These are phyloP conservation scores for Podochytrium sp. DNA, from an alignment of 192 early-diverging fungal genomes.

Conservation along the genomic window DNA sequence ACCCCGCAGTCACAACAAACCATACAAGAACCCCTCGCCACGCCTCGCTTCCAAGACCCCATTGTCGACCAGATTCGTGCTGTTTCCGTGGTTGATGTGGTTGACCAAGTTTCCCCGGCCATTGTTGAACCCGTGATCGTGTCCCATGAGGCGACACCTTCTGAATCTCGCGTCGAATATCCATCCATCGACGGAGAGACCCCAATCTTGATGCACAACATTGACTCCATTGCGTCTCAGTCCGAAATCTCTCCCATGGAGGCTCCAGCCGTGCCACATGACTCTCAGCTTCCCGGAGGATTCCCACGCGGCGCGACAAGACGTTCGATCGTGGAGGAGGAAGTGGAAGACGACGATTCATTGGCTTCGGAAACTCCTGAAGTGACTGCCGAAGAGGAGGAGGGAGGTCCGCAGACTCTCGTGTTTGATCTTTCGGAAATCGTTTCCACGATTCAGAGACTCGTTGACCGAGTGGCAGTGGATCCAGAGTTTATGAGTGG, in stretches of 20 bases:
- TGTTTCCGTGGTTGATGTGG: neutral
- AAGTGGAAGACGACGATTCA: neutral
- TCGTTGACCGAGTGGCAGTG: slow-evolving; percentile 7
- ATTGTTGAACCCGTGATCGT: neutral
- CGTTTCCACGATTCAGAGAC: neutral
- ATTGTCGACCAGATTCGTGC: neutral
- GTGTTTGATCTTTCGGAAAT: slow-evolving; percentile 10
- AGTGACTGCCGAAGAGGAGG: neutral
- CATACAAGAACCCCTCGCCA: neutral
- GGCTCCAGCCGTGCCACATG: neutral
- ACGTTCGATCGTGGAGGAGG: neutral
- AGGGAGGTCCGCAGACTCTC: neutral
- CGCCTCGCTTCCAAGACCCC: neutral
- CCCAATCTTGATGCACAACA: slow-evolving; percentile 12
- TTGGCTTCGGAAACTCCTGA: neutral
- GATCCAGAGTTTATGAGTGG: slow-evolving; percentile 24
- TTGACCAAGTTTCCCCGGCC: neutral
- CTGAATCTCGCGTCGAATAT: slow-evolving; percentile 7
- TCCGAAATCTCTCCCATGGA: neutral
- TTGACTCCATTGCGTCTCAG: slow-evolving; percentile 20
- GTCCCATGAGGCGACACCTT: neutral
- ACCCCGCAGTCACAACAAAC: neutral
- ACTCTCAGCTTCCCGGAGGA: neutral
- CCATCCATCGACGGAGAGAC: neutral
- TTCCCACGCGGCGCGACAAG: neutral